These are phyloP conservation scores for Salinomyces thailandicus DNA, from an alignment of 2,329 filamentous ascomycete genomes.

Conservation along the genomic window DNA sequence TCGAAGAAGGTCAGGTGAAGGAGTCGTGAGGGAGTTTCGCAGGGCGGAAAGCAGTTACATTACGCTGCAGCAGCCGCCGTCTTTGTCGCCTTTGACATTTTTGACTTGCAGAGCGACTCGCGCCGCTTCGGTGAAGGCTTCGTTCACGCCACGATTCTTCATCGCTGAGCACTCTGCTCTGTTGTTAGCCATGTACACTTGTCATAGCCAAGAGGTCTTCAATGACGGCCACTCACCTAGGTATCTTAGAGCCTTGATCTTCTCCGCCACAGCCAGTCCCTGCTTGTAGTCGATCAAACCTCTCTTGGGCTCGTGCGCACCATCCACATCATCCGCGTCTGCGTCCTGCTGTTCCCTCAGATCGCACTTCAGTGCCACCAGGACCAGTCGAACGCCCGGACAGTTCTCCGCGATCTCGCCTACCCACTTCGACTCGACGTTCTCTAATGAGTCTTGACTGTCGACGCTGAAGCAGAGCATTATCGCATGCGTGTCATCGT, in stretches of 20 bases:
- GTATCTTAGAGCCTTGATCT: slow-evolving; percentile 87
- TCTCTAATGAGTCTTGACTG: slow-evolving; percentile 90
- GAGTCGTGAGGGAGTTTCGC: too few relatives aligned
- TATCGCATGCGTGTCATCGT: slow-evolving; percentile 95
- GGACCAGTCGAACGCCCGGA: slow-evolving; percentile 83
- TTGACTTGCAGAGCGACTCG: slow-evolving; percentile 67
- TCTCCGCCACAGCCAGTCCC: slow-evolving; percentile 79
- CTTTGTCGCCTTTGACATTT: slow-evolving; percentile 38
- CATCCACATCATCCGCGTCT: slow-evolving; percentile 46
- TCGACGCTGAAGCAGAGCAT: slow-evolving; percentile 98
- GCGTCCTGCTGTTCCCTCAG: slow-evolving; percentile 66
- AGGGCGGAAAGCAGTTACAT: too few relatives aligned
- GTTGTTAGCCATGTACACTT: slow-evolving; percentile 1
- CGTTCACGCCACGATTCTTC: slow-evolving; percentile 94
- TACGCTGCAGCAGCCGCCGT: slow-evolving; percentile 33
- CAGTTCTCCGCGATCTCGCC: slow-evolving; percentile 97
- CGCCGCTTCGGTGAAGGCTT: slow-evolving; percentile 95
- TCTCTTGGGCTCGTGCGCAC: slow-evolving; percentile 38
- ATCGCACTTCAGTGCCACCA: slow-evolving; percentile 95
- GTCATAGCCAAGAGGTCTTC: too few relatives aligned
- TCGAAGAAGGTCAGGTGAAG: too few relatives aligned
- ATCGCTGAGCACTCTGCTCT: slow-evolving; percentile 85
- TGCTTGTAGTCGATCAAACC: slow-evolving; percentile 82
- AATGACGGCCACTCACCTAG: slow-evolving; percentile 61
- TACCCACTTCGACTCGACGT: slow-evolving; percentile 98